Percentiles rank a stretch among this genome's conserved stretches.
These are phyloP conservation scores for Auriscalpium orientale DNA, from an alignment of 768 basidiomycete genomes.

Conservation along the genomic window DNA sequence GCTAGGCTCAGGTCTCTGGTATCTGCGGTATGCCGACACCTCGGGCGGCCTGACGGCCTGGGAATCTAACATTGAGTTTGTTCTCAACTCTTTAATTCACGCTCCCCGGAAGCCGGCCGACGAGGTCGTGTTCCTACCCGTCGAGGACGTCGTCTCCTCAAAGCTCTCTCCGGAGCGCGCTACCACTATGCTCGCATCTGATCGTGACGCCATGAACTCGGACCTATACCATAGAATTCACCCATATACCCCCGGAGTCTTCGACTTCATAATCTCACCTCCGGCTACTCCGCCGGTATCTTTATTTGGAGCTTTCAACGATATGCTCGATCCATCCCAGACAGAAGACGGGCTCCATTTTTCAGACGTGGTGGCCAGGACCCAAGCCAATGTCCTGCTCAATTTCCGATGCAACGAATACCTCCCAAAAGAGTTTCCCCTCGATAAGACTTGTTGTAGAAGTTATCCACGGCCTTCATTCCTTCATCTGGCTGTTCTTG, in stretches of 20 bases:
- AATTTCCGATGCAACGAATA: constrained; percentile 76
- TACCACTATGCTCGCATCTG: constrained; percentile 61
- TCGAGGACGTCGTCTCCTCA: constrained; percentile 59
- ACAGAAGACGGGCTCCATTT: constrained; percentile 87
- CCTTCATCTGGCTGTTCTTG: constrained; percentile 48
- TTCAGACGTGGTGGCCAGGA: constrained; percentile 47
- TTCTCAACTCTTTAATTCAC: constrained; percentile 43
- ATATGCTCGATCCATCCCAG: constrained; percentile 62
- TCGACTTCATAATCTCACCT: neutral
- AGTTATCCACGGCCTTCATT: constrained; percentile 60
- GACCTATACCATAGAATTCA: constrained; percentile 66
- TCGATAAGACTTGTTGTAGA: constrained; percentile 77
- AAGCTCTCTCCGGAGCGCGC: constrained; percentile 61
- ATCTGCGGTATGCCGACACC: constrained; percentile 62
- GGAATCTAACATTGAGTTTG: constrained; percentile 64
- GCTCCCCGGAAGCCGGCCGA: constrained; percentile 48
- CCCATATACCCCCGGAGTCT: constrained; percentile 19
- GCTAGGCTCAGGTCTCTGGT: constrained; percentile 85
- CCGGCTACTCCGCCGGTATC: constrained; percentile 27
- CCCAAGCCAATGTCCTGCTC: constrained; percentile 71
- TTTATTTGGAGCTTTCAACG: constrained; percentile 75
- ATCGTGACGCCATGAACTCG: constrained; percentile 89
- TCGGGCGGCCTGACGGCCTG: constrained; percentile 76
- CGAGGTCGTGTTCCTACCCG: constrained; percentile 67
- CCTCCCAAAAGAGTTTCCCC: constrained; percentile 53